Conservation (phyloP, 805 yeast genomes). For the Myxozyma neglecta region DNA sequence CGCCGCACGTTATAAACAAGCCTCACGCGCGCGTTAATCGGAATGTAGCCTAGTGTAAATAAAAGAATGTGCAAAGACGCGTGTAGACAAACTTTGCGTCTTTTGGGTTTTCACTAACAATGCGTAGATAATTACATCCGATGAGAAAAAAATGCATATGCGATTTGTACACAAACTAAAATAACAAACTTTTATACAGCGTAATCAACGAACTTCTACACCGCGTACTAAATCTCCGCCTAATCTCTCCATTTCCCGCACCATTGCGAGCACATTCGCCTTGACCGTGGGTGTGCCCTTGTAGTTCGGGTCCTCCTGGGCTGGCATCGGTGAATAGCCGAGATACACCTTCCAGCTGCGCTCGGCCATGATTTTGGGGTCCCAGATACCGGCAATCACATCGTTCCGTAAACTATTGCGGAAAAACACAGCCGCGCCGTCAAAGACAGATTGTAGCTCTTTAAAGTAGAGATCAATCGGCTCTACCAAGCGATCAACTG, state of each 20-base stretch:
- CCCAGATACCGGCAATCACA: conserved; percentile 77
- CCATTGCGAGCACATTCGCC: conserved; percentile 49
- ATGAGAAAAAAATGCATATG: not conserved
- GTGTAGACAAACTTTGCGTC: not conserved
- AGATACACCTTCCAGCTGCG: conserved; percentile 76
- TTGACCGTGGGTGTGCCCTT: conserved; percentile 11
- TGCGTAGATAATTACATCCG: too few relatives aligned
- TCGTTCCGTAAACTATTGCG: conserved; percentile 55
- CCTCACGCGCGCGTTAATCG: not conserved
- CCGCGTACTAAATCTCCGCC: conserved; percentile 43
- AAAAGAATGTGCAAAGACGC: not conserved
- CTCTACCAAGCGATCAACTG: conserved; percentile 2
- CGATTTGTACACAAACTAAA: not conserved
- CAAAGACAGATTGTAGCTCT: conserved; percentile 25
- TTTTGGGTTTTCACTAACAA: too few relatives aligned
- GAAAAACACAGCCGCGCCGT: conserved; percentile 70
- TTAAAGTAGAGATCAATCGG: conserved; percentile 10
- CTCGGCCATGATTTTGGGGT: conserved; percentile 59
- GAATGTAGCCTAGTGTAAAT: not conserved
- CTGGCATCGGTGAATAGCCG: conserved; percentile 71
- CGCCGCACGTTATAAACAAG: not conserved
- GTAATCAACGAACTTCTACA: conserved; percentile 11
- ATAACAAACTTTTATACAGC: too few relatives aligned
- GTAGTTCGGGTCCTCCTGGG: conserved; percentile 27
- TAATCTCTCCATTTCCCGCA: conserved; percentile 58